phyloP scores from a whole-genome alignment of 192 early-diverging fungal species.

The Backusella luteola region DNA sequence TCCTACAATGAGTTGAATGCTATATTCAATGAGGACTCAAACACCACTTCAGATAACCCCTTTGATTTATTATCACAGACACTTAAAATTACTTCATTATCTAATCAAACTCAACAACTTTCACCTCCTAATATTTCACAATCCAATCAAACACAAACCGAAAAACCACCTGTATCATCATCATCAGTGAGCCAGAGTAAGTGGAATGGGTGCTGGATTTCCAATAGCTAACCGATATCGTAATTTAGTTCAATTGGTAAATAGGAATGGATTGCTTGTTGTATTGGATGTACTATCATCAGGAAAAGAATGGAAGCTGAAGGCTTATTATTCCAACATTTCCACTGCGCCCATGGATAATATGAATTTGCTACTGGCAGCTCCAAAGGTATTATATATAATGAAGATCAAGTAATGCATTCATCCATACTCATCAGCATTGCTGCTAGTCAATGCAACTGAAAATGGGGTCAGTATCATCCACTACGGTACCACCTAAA shows the following conservation, averaged over 20 bases:
- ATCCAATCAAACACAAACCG: background rate
- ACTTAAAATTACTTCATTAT: background rate
- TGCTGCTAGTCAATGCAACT: conserved; percentile 33
- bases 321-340: conserved; percentile 44
- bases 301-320: conserved; percentile 16
- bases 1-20: conserved; percentile 23
- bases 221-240: too few relatives aligned
- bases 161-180: background rate
- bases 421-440: background rate
- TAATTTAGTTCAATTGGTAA: conserved; percentile 11
- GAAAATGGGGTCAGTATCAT: conserved; percentile 40
- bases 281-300: conserved; percentile 27
- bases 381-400: conserved; percentile 38
- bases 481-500: conserved; percentile 35
- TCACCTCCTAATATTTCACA: background rate
- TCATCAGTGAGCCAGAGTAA: background rate
- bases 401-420: background rate
- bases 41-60: background rate
- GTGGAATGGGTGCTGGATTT: background rate
- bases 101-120: background rate
- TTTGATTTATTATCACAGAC: conserved; percentile 8
- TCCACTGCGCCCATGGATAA: conserved; percentile 39
- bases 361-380: conserved; percentile 41
- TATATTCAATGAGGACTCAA: background rate
- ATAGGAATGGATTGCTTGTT: conserved; percentile 48